Conservation (phyloP, 805 yeast species). For the Saturnispora hagleri region DNA sequence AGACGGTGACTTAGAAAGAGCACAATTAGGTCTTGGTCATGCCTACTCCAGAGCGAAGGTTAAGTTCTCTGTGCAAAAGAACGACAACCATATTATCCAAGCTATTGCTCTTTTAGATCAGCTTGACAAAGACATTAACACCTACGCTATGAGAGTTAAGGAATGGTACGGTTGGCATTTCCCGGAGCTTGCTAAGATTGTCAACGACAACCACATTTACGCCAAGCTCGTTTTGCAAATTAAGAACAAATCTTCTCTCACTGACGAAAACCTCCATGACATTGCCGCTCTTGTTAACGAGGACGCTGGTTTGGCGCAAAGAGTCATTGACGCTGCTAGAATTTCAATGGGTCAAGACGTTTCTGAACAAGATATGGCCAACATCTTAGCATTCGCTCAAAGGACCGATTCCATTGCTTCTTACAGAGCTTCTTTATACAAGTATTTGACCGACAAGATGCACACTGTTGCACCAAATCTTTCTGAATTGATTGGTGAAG, state of each 20-base stretch:
- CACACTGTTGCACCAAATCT: conserved; percentile 95
- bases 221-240: conserved; percentile 77
- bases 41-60: conserved; percentile 99
- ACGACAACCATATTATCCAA: conserved; percentile 98
- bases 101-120: conserved; percentile 97
- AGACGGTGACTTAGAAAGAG: conserved; percentile 93
- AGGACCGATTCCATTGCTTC: conserved; percentile 89
- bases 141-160: conserved; percentile 93
- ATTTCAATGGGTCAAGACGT: conserved; percentile 99
- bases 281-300: conserved; percentile 84
- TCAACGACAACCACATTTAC: conserved; percentile 77
- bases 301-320: conserved; percentile 86
- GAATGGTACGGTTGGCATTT: conserved; percentile 99
- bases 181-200: conserved; percentile 91
- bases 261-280: conserved; percentile 79
- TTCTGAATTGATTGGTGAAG: conserved; percentile 95
- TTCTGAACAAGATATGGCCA: conserved; percentile 88
- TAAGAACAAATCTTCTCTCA: conserved; percentile 76
- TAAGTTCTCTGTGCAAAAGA: conserved; percentile 96
- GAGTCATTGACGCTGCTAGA: conserved; percentile 87
- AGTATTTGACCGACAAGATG: conserved; percentile 92
- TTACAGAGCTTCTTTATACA: conserved; percentile 75
- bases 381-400: conserved; percentile 83
- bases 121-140: conserved; percentile 95
- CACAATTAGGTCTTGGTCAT: conserved; percentile 97